phyloP scores from a whole-genome alignment of 352 stramenopile species.

The Phytophthora macrochlamydospora region DNA sequence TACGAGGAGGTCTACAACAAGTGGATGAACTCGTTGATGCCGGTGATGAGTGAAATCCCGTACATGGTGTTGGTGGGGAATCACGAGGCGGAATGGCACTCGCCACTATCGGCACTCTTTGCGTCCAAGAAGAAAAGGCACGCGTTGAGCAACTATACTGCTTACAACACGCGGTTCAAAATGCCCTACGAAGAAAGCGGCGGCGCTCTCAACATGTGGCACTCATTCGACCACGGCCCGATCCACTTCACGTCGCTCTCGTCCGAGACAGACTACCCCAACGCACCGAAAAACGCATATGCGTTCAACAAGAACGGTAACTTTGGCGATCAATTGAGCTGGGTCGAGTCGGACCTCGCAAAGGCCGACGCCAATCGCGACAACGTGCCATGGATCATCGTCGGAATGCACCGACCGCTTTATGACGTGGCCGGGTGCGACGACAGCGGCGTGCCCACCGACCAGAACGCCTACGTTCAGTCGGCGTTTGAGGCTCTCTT shows the following conservation, averaged over 20 bases:
- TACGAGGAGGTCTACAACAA: slow-evolving; percentile 44
- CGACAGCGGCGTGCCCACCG: too few species aligned
- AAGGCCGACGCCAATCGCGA: too few species aligned
- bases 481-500: too few species aligned
- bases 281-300: not conserved
- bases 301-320: not conserved
- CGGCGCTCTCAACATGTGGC: not conserved
- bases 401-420: too few species aligned
- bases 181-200: not conserved
- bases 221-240: not conserved
- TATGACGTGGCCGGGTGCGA: too few species aligned
- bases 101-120: not conserved
- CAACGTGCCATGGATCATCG: too few species aligned
- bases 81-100: not conserved
- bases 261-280: not conserved
- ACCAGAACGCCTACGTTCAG: too few species aligned
- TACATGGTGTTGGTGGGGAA: not conserved
- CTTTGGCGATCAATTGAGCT: not conserved
- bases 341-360: too few species aligned
- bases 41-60: too few species aligned
- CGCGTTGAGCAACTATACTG: not conserved
- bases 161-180: not conserved
- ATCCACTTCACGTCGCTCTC: not conserved
- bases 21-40: too few species aligned
- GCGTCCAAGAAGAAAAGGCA: not conserved